Evolutionary conservation across 2,329 filamentous ascomycete genomes (phyloP).

Genomic region (Botrytis sinoallii): DNA sequence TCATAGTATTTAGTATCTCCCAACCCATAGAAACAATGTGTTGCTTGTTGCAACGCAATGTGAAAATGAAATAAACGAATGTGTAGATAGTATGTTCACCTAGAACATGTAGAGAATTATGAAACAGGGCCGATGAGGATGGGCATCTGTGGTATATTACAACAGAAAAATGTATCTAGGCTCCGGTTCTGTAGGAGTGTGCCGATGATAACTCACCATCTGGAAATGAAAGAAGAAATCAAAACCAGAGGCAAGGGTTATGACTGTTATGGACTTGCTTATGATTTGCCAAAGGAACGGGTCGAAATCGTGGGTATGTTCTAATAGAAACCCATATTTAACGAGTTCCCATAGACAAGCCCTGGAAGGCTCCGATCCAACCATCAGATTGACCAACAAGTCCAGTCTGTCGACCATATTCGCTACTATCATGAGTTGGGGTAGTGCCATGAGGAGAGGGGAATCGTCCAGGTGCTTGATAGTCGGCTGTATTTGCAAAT

Average conservation of each 20-base stretch:
- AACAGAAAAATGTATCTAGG: slow-evolving; percentile 13
- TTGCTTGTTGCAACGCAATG: not conserved
- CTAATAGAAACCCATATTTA: slow-evolving; percentile 21
- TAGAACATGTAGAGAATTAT: slow-evolving; percentile 11
- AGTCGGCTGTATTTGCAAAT: slow-evolving; percentile 45
- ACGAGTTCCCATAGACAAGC: slow-evolving; percentile 62
- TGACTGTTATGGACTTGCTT: not conserved
- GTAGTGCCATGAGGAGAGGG: slow-evolving; percentile 42
- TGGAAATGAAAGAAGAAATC: not conserved
- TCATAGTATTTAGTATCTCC: slow-evolving; percentile 2
- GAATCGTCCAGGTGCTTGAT: slow-evolving; percentile 48
- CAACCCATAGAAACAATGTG: not conserved
- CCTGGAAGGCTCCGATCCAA: slow-evolving; percentile 63
- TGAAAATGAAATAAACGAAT: slow-evolving; percentile 2
- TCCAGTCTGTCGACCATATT: slow-evolving; percentile 44
- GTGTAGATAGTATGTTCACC: slow-evolving; percentile 9
- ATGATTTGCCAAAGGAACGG: not conserved
- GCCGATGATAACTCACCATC: not conserved
- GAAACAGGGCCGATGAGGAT: not conserved
- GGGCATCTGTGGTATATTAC: slow-evolving; percentile 18
- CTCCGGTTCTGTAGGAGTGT: slow-evolving; percentile 7
- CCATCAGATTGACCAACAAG: slow-evolving; percentile 45
- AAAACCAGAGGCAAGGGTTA: not conserved
- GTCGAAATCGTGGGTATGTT: not conserved
- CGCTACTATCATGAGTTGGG: slow-evolving; percentile 41